These are phyloP conservation scores for Plectosphaerella cucumerina DNA, from an alignment of 2,329 filamentous ascomycete species.

Conservation along the genomic window DNA sequence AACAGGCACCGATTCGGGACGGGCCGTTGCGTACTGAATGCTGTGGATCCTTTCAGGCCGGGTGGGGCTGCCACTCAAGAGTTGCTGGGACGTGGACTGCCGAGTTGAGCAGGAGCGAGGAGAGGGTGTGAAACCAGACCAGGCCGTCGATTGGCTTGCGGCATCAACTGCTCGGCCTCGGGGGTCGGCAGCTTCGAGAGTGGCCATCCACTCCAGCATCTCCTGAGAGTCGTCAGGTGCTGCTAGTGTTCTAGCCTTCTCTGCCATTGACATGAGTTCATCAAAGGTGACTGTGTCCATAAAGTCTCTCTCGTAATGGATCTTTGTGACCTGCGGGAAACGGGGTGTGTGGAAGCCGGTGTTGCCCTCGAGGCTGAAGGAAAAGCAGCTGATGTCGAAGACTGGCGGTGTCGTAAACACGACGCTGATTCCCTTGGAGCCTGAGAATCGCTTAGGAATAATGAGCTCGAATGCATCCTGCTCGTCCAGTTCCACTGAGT, in stretches of 20 bases:
- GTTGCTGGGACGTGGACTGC: slow-evolving; percentile 2
- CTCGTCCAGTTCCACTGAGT: slow-evolving; percentile 30
- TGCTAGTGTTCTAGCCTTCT: slow-evolving; percentile 46
- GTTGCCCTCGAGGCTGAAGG: slow-evolving; percentile 69
- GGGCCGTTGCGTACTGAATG: no score
- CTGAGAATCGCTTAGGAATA: slow-evolving; percentile 39
- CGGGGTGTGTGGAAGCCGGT: slow-evolving; percentile 69
- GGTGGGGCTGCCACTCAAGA: background rate
- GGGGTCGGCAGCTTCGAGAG: slow-evolving; percentile 52
- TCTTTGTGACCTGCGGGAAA: slow-evolving; percentile 71
- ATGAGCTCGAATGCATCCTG: slow-evolving; percentile 40
- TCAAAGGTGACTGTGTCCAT: slow-evolving; percentile 64
- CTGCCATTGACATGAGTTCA: slow-evolving; percentile 65
- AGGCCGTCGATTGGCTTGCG: slow-evolving; percentile 39
- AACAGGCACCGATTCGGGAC: no score
- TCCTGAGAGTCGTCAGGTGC: slow-evolving; percentile 55
- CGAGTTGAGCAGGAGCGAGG: slow-evolving; percentile 3
- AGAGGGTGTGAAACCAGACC: slow-evolving; percentile 13
- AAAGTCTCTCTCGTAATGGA: slow-evolving; percentile 72
- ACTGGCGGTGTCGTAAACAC: slow-evolving; percentile 70
- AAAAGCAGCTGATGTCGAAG: slow-evolving; percentile 75
- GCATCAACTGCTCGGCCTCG: slow-evolving; percentile 36
- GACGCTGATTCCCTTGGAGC: slow-evolving; percentile 36
- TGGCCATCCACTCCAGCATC: slow-evolving; percentile 55
- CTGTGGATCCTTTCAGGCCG: background rate